A percentile compares a stretch with the other conserved stretches of the same genome.
Evolutionary conservation across 225 moss, liverwort and hornwort genomes (phyloP).

Genomic region (Polytrichum formosum): DNA sequence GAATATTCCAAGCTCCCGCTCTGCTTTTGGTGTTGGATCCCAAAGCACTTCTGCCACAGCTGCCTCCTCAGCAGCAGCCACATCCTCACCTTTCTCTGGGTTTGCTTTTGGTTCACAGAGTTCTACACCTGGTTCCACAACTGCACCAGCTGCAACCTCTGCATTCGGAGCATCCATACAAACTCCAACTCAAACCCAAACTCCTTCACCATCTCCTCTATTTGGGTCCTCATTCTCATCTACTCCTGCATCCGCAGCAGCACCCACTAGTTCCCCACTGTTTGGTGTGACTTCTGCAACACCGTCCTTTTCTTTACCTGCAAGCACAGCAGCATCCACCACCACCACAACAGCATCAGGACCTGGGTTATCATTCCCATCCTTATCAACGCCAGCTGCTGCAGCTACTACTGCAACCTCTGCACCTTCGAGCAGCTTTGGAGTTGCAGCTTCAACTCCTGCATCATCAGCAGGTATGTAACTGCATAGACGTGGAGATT

Average conservation of each 20-base stretch:
- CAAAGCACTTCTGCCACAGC: conserved; percentile 13
- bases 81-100: conserved; percentile 33
- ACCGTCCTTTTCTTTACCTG: conserved; percentile 36
- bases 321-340: conserved; percentile 16
- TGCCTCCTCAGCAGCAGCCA: conserved; percentile 17
- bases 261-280: conserved; percentile 25
- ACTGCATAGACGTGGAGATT: too few relatives aligned
- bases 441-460: conserved; percentile 27
- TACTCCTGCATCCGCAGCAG: conserved; percentile 22
- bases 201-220: conserved; percentile 30
- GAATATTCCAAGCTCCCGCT: conserved; percentile 18
- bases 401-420: conserved; percentile 23
- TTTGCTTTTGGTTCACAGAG: conserved; percentile 42
- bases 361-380: conserved; percentile 19
- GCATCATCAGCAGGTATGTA: conserved; percentile 27
- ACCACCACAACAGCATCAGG: conserved; percentile 27
- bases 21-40: conserved; percentile 29
- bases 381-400: conserved; percentile 23
- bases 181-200: conserved; percentile 21
- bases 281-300: conserved; percentile 17
- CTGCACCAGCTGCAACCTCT: conserved; percentile 30
- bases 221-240: conserved; percentile 36
- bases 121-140: conserved; percentile 14
- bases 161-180: conserved; percentile 25
- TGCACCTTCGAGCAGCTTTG: conserved; percentile 27